Percentiles rank a stretch among this genome's conserved stretches.
These are phyloP conservation scores for Castanea mollissima DNA, from an alignment of 306 rosid genomes.

Conservation along the genomic window DNA sequence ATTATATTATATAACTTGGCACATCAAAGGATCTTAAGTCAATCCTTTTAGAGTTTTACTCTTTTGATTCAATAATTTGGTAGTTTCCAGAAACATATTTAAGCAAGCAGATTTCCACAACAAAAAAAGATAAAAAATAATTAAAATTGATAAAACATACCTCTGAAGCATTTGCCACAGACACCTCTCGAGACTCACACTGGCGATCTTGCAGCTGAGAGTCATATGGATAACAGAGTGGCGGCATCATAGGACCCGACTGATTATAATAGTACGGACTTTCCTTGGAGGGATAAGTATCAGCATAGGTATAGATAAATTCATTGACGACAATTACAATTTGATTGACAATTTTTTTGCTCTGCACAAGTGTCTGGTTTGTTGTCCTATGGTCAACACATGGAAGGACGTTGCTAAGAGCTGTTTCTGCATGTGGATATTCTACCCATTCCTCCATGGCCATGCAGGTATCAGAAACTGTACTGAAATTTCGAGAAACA, in stretches of 20 bases:
- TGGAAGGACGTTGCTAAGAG: conserved; percentile 89
- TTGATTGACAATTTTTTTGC: conserved; percentile 62
- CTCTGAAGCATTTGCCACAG: conserved; percentile 63
- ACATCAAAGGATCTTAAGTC: not conserved
- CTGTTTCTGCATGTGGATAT: conserved; percentile 80
- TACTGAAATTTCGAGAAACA: conserved; percentile 39
- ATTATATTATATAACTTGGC: not conserved
- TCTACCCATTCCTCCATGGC: conserved; percentile 97
- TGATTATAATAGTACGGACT: conserved; percentile 58
- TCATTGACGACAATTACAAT: conserved; percentile 65
- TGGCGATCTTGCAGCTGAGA: conserved; percentile 41
- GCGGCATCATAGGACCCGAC: conserved; percentile 80
- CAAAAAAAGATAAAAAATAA: not conserved
- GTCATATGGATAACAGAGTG: conserved; percentile 85
- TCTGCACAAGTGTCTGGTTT: conserved; percentile 70
- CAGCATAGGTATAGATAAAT: conserved; percentile 63
- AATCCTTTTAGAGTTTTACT: not conserved
- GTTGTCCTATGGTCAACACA: conserved; percentile 89
- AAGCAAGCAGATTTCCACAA: not conserved
- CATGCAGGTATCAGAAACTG: conserved; percentile 82
- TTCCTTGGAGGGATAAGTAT: conserved; percentile 45
- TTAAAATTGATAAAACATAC: conserved; percentile 36
- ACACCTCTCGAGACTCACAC: conserved; percentile 74
- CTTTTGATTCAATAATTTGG: not conserved
- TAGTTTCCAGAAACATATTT: not conserved